Evolutionary conservation across 495 filamentous ascomycete genomes (phyloP).

Genomic region (Aspergillus wentii): DNA sequence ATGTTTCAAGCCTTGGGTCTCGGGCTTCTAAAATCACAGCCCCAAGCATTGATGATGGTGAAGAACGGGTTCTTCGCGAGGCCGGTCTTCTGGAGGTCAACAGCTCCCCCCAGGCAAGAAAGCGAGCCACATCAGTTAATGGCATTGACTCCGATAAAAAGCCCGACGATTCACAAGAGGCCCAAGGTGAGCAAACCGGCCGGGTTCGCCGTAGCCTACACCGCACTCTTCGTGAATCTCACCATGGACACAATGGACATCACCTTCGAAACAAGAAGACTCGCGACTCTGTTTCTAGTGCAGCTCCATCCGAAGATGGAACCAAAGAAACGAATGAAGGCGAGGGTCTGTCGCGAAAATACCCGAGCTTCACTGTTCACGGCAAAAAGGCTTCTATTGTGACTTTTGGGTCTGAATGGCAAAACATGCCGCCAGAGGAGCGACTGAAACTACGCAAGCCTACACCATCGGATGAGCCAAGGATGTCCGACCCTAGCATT

Average conservation of each 20-base stretch:
- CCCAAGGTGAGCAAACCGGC: conserved; percentile 31
- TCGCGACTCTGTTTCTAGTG: conserved; percentile 63
- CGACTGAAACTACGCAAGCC: conserved; percentile 56
- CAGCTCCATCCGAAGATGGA: conserved; percentile 57
- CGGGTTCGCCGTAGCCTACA: conserved; percentile 85
- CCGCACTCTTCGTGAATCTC: conserved; percentile 82
- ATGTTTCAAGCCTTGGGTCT: conserved; percentile 33
- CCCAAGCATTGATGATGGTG: conserved; percentile 37
- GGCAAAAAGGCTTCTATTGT: conserved; percentile 97
- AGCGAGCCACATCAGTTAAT: conserved; percentile 28
- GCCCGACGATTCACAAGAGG: conserved; percentile 29
- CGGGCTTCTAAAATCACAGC: conserved; percentile 34
- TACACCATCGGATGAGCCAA: conserved; percentile 41
- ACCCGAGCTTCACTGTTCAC: conserved; percentile 89
- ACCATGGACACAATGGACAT: conserved; percentile 55
- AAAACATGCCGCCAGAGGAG: conserved; percentile 75
- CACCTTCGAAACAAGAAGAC: conserved; percentile 72
- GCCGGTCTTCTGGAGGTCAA: conserved; percentile 41
- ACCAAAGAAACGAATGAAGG: conserved; percentile 33
- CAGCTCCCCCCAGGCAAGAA: conserved; percentile 28
- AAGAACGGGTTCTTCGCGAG: conserved; percentile 47
- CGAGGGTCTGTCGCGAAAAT: conserved; percentile 69
- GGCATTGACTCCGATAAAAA: conserved; percentile 34
- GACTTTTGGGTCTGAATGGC: conserved; percentile 88
- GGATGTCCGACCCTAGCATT: conserved; percentile 31